phyloP scores from a whole-genome alignment of 371 early-diverging fungal species.

The Mucor saturninus region DNA sequence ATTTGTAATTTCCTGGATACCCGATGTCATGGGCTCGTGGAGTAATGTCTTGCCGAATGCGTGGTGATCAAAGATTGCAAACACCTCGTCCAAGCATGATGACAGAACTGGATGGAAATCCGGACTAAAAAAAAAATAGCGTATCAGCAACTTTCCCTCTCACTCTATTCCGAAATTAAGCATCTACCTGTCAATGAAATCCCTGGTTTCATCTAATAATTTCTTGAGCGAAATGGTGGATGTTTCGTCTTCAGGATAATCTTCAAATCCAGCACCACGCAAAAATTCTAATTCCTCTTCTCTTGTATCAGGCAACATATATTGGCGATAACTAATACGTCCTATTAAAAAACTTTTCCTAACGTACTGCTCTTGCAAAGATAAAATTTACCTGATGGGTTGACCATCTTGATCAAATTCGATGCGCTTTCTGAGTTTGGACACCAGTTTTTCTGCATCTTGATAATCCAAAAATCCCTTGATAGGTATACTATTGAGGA shows the following conservation, averaged over 20 bases:
- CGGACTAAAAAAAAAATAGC: slow-evolving; percentile 37
- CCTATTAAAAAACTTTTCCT: too few relatives aligned
- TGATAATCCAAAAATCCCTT: slow-evolving; percentile 28
- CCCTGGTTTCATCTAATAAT: slow-evolving; percentile 81
- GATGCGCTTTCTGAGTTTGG: slow-evolving; percentile 34
- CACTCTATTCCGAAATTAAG: too few relatives aligned
- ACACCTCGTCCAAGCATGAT: slow-evolving; percentile 64
- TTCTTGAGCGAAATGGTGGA: slow-evolving; percentile 52
- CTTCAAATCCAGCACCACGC: slow-evolving; percentile 57
- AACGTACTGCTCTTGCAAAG: too few relatives aligned
- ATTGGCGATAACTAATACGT: slow-evolving; percentile 47
- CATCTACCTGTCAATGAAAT: slow-evolving; percentile 63
- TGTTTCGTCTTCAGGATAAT: slow-evolving; percentile 20
- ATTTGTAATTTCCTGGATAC: slow-evolving; percentile 37
- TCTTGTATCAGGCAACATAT: slow-evolving; percentile 74
- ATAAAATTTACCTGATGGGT: slow-evolving; percentile 6
- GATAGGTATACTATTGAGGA: not conserved
- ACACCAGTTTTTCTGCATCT: slow-evolving; percentile 32
- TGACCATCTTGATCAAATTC: slow-evolving; percentile 42
- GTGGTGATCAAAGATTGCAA: slow-evolving; percentile 56
- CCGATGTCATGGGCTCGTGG: slow-evolving; percentile 17
- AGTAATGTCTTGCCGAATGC: slow-evolving; percentile 40
- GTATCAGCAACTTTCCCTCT: too few relatives aligned
- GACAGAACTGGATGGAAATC: slow-evolving; percentile 62
- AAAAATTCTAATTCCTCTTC: slow-evolving; percentile 67